These are phyloP conservation scores for Sporobolomyces roseus DNA, from an alignment of 768 basidiomycete genomes.

Conservation along the genomic window DNA sequence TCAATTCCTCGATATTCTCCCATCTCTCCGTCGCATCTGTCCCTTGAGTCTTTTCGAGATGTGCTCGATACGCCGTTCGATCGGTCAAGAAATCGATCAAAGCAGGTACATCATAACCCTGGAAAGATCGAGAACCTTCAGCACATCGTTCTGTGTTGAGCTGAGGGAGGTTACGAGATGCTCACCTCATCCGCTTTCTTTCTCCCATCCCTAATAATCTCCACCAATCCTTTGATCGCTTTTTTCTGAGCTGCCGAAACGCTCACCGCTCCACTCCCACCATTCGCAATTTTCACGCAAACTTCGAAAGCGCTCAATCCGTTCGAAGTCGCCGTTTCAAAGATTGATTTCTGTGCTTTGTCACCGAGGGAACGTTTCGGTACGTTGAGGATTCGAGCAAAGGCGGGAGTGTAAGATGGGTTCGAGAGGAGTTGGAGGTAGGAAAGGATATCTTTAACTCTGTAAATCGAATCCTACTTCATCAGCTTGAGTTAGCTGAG, in stretches of 20 bases:
- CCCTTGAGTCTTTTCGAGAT: slow-evolving; percentile 64
- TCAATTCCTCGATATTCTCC: slow-evolving; percentile 80
- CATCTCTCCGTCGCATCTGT: slow-evolving; percentile 69
- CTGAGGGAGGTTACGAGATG: not conserved
- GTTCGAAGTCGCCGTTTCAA: slow-evolving; percentile 56
- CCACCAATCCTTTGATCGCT: slow-evolving; percentile 63
- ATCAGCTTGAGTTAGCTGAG: not conserved
- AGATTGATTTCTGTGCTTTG: slow-evolving; percentile 56
- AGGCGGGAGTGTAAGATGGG: slow-evolving; percentile 59
- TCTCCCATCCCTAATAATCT: slow-evolving; percentile 57
- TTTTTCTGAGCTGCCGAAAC: slow-evolving; percentile 63
- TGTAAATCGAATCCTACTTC: slow-evolving; percentile 47
- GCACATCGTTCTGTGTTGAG: not conserved
- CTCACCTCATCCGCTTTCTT: slow-evolving; percentile 58
- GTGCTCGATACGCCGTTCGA: slow-evolving; percentile 62
- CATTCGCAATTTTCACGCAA: slow-evolving; percentile 46
- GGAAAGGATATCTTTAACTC: slow-evolving; percentile 73
- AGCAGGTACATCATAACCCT: slow-evolving; percentile 63
- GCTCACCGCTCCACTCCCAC: slow-evolving; percentile 52
- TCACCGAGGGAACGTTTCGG: slow-evolving; percentile 67
- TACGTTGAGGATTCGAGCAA: slow-evolving; percentile 66
- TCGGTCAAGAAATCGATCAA: slow-evolving; percentile 62
- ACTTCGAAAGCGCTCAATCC: slow-evolving; percentile 56
- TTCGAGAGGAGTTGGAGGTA: slow-evolving; percentile 82
- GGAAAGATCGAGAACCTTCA: too few relatives aligned